phyloP scores from a whole-genome alignment of 2,329 filamentous ascomycete genomes.

The Penicillium glabrum region DNA sequence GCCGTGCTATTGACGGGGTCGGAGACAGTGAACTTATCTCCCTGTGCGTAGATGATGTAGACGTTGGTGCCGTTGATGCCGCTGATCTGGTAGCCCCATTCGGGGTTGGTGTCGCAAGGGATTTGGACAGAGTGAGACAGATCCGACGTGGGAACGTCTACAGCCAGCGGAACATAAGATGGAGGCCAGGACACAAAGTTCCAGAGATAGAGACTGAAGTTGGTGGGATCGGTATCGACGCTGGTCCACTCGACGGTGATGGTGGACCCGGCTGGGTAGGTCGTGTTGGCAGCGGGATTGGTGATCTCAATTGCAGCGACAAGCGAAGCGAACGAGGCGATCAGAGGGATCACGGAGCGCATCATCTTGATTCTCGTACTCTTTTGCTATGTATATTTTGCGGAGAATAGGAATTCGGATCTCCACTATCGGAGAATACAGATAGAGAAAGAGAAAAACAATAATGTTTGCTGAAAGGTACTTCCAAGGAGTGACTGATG shows the following conservation, averaged over 20 bases:
- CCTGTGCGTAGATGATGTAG: conserved; percentile 47
- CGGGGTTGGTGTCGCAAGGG: conserved; percentile 38
- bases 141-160: conserved; percentile 34
- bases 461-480: background rate
- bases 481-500: background rate
- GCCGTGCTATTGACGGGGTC: background rate
- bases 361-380: background rate
- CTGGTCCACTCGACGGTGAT: conserved; percentile 38
- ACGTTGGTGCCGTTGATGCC: conserved; percentile 49
- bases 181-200: conserved; percentile 50
- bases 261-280: conserved; percentile 36
- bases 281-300: conserved; percentile 36
- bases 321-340: conserved; percentile 7
- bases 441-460: background rate
- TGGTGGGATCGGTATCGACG: conserved; percentile 43
- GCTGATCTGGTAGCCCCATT: conserved; percentile 46
- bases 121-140: conserved; percentile 36
- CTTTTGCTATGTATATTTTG: background rate
- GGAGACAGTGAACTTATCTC: conserved; percentile 39
- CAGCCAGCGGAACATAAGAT: conserved; percentile 39
- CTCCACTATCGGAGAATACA: background rate
- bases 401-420: background rate
- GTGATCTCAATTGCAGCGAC: conserved; percentile 26
- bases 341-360: background rate
- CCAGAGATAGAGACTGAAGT: conserved; percentile 45